phyloP scores from a whole-genome alignment of 805 yeast species.

The Sugiyamaella boreocaroliniensis region DNA sequence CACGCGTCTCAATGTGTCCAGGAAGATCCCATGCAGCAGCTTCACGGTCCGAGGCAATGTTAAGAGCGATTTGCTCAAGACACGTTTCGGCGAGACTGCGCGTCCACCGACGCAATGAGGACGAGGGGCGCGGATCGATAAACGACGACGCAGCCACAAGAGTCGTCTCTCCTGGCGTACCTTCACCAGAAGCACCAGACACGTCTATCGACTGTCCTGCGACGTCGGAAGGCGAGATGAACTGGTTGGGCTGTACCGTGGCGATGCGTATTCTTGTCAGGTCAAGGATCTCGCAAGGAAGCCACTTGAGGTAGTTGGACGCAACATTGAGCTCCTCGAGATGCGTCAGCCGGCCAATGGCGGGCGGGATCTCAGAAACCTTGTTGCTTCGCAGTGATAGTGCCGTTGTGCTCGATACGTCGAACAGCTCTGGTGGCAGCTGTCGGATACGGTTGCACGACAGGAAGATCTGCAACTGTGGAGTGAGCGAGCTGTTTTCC shows the following conservation, averaged over 20 bases:
- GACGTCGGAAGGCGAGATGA: slow-evolving; percentile 11
- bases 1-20: slow-evolving; percentile 8
- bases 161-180: background rate
- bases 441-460: slow-evolving; percentile 24
- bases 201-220: background rate
- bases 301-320: slow-evolving; percentile 27
- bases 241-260: slow-evolving; percentile 33
- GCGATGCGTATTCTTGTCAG: slow-evolving; percentile 26
- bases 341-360: slow-evolving; percentile 26
- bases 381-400: slow-evolving; percentile 31
- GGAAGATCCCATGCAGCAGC: slow-evolving; percentile 19
- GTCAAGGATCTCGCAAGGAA: slow-evolving; percentile 33
- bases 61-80: slow-evolving; percentile 4
- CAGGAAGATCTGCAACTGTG: slow-evolving; percentile 27
- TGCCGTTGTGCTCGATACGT: slow-evolving; percentile 30
- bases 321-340: slow-evolving; percentile 33
- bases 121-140: background rate
- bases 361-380: slow-evolving; percentile 29
- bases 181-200: background rate
- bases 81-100: slow-evolving; percentile 4
- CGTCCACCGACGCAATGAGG: background rate
- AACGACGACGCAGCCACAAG: background rate
- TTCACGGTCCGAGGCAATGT: slow-evolving; percentile 13
- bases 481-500: slow-evolving; percentile 19
- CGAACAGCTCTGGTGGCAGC: slow-evolving; percentile 29